These are phyloP conservation scores for Nothophaeocryptopus gaeumannii DNA, from an alignment of 2,329 filamentous ascomycete species.

Conservation along the genomic window DNA sequence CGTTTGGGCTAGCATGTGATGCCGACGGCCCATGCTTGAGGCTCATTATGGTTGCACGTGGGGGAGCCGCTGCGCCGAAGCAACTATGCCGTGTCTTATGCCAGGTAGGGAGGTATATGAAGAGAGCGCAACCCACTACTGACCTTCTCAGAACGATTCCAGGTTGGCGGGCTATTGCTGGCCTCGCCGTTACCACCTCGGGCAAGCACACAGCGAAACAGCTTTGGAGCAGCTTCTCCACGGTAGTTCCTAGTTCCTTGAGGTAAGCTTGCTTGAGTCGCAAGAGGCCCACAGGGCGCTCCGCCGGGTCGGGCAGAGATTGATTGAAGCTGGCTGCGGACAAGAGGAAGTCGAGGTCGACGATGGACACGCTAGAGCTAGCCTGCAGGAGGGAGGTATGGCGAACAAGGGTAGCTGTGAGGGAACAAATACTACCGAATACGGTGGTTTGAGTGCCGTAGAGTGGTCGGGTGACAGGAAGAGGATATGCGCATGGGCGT, in stretches of 20 bases:
- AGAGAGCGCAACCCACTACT: slow-evolving; percentile 13
- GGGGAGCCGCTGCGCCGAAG: slow-evolving; percentile 20
- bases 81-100: neutral
- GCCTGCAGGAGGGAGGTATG: slow-evolving; percentile 15
- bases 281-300: neutral
- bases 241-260: slow-evolving; percentile 2
- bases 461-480: too few relatives aligned
- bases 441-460: too few relatives aligned
- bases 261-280: neutral
- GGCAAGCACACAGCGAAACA: slow-evolving; percentile 6
- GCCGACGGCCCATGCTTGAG: slow-evolving; percentile 5
- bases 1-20: slow-evolving; percentile 10
- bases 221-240: neutral
- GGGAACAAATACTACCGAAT: neutral
- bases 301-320: slow-evolving; percentile 5
- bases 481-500: too few relatives aligned
- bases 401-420: slow-evolving; percentile 10
- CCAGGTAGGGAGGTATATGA: neutral
- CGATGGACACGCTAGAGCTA: slow-evolving; percentile 16
- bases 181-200: slow-evolving; percentile 5
- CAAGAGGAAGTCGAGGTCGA: slow-evolving; percentile 23
- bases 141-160: slow-evolving; percentile 17
- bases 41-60: slow-evolving; percentile 13
- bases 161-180: neutral
- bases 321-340: slow-evolving; percentile 17